A percentile compares a stretch with the other conserved stretches of the same genome.
Conservation (phyloP, 2,329 filamentous ascomycete genomes). For the Pyricularia sp. region DNA sequence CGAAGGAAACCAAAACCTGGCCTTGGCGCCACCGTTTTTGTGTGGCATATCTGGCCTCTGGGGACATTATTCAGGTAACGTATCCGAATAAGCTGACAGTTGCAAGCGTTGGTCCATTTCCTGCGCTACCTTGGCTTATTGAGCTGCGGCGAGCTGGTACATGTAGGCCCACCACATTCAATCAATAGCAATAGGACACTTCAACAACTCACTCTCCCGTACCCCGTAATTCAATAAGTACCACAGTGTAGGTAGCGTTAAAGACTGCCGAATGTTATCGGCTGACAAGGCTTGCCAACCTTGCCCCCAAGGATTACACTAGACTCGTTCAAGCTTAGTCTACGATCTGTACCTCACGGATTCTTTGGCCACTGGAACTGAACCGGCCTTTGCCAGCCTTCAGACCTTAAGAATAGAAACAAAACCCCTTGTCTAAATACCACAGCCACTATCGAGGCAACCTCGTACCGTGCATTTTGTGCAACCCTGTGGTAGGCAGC, state of each 20-base stretch:
- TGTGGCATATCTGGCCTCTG: background rate
- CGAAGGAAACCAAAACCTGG: background rate
- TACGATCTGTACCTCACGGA: background rate
- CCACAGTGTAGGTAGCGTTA: background rate
- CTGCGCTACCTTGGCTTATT: background rate
- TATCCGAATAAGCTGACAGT: background rate
- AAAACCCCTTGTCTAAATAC: background rate
- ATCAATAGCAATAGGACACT: background rate
- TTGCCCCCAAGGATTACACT: background rate
- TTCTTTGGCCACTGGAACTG: no score
- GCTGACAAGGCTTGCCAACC: no score
- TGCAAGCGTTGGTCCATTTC: background rate
- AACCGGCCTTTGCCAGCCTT: background rate
- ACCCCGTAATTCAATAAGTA: no score
- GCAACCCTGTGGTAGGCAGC: background rate
- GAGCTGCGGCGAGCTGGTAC: no score
- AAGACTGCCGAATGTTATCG: background rate
- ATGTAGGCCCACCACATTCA: no score
- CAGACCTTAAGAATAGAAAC: background rate
- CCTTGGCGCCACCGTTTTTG: background rate
- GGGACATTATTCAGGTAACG: background rate
- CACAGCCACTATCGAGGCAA: background rate
- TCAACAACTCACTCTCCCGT: background rate
- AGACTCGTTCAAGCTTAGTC: background rate
- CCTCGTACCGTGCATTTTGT: background rate